Evolutionary conservation across 495 filamentous ascomycete genomes (phyloP), one percentile per base, ranked within the genome.

Genomic region (Penicillium canescens): DNA sequence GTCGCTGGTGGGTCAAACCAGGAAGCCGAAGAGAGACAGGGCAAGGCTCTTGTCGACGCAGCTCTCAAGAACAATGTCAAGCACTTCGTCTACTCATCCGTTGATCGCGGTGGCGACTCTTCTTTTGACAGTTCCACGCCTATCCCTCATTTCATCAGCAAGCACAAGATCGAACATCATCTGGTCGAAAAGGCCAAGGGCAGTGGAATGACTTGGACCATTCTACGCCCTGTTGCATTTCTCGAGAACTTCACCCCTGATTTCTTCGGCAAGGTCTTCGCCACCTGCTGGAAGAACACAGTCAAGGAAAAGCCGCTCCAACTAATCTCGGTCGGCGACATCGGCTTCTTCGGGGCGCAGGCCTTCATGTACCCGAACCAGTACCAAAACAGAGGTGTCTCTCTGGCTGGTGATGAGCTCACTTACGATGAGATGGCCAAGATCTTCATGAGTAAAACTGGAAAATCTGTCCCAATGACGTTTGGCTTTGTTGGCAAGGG

Each of bases 1-100:
- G 18, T 18, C 18, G 18, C 18, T 18, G 18, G 18, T 18, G 18
- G 1, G 18, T 18, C 1, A 18, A 18, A 18, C 18, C 18, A 18
- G 18, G 18, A 18, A 18, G 18, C 18, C 18, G 82, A 88, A 60
- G 78, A 82, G 55, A 46, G 56, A 3, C 86, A 89, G 62, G 86
- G 83, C 7, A 82, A 79, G 46, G 71, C 64, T 0, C 62, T 89
- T 20, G 72, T 89, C 55, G 81, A 87, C 50, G 76, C 70, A 6
- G 71, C 81, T 6, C 54, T 90, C 35, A 71, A 71, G 23, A 63
- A 77, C 12, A 76, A 77, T 9, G 81, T 89, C 44, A 68, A 72
- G 40, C 77, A 81, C 59, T 83, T 89, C 66, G 79, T 89, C 23
- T 87, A 87, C 67, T 73, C 70, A n/a, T 84, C 80, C 28, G 85